Evolutionary conservation across 2,329 filamentous ascomycete genomes (phyloP), one percentile per base, ranked within the genome.

Genomic region (Celoporthe dispersa): DNA sequence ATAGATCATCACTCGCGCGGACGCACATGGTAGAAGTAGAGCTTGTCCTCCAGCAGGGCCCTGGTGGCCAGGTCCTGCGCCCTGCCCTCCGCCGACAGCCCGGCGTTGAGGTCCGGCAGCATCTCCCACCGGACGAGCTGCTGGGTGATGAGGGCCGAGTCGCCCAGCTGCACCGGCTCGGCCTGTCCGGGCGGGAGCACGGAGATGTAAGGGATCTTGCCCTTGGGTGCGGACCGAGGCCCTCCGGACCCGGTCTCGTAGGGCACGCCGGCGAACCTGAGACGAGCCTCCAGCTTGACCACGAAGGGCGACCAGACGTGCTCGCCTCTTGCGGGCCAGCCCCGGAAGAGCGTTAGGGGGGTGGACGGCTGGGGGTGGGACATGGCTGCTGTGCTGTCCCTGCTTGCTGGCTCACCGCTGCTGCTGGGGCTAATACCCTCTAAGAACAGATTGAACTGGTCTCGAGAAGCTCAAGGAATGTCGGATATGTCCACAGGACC

Each of bases 241-340:
- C 84, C 85, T 1, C 88, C 88, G 3, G 73, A 72, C 2, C 79
- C 83, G 5, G 78, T 75, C 22, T 73, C 74, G 77, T 91, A 91
- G 0, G 77, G 53, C 2, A 89, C 64, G 1, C 78, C 76, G 1
- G 82, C 82, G 73, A 89, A 83, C 19, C 89, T 88, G 7, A 91
- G 81, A 19, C 88, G 87, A 25, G 87, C 82, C 75, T 91, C 89
- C 66, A 91, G 80, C 76, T 91, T 91, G 60, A 79, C 85, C 66
- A 89, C 87, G 73, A 89, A 91, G 12, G 88, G 88, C 0, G 88
- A 90, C 86, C 86, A 89, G 65, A 84, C 81, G 74, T 89, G 83
- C 25, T 74, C 73, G 6, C 79, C 80, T 1, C 76, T 70, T 2
- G 78, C 75, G 41, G 79, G 78, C 70, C 81, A 85, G 62, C 87